Base-by-base conservation (phyloP, 768 basidiomycete genomes). In the Lyophyllum semitale region DNA sequence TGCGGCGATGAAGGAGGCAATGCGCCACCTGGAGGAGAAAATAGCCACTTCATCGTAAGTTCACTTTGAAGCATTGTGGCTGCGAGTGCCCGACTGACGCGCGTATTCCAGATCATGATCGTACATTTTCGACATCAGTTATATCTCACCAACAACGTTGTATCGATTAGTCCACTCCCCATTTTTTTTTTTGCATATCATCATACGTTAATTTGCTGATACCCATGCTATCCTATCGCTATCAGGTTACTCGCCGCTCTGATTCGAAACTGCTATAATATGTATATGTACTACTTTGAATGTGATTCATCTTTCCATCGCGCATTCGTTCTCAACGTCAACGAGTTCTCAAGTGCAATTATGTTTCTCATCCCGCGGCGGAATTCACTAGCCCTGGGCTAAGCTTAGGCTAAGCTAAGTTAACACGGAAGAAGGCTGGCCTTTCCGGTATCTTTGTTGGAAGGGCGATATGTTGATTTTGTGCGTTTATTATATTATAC, bases 341-440 rank as follows among this genome's bases (percentile, higher is more conserved):
- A 71, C 18, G 23, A 64, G 1, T 66, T 67, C 2, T 75, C 72
- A 0, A 65, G 73, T 49, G 63, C 76, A n/a, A 60, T 69, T 0
- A 66, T 71, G 47, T n/a, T n/a, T n/a, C n/a, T n/a, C n/a, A n/a
- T n/a, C n/a, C n/a, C n/a, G n/a, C n/a, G n/a, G n/a, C n/a, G n/a
- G n/a, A n/a, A n/a, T n/a, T n/a, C n/a, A n/a, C n/a, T n/a, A n/a
- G n/a, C n/a, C n/a, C n/a, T n/a, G n/a, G n/a, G n/a, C n/a, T n/a
- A n/a, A n/a, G n/a, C n/a, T n/a, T n/a, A n/a, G n/a, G n/a, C n/a
- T n/a, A n/a, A n/a, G n/a, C n/a, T n/a, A n/a, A n/a, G n/a, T n/a
- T n/a, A n/a, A n/a, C n/a, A n/a, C n/a, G n/a, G n/a, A n/a, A n/a
- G n/a, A n/a, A n/a, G n/a, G n/a, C n/a, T n/a, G n/a, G n/a, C n/a